Conservation (phyloP, 768 basidiomycete species). For the Rhizopogon roseolus region DNA sequence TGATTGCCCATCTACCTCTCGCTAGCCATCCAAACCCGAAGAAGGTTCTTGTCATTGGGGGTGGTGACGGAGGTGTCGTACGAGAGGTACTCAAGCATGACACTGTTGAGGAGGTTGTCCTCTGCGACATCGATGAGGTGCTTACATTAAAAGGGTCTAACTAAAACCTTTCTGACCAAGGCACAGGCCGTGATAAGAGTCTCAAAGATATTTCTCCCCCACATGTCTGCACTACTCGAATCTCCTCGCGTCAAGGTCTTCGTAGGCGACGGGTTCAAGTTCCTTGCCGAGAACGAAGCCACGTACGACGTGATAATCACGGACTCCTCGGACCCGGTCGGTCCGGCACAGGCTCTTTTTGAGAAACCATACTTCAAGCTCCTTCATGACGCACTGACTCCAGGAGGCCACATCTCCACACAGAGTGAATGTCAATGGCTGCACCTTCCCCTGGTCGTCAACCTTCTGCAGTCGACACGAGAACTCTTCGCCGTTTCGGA, state of each 20-base stretch:
- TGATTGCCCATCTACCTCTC: conserved; percentile 97
- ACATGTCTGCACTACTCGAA: conserved; percentile 82
- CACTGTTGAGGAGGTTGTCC: conserved; percentile 84
- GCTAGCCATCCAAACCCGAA: conserved; percentile 95
- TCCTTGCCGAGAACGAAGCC: conserved; percentile 80
- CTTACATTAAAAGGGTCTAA: conserved; percentile 2
- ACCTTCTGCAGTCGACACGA: conserved; percentile 64
- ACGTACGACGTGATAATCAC: conserved; percentile 98
- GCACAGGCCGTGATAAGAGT: conserved; percentile 87
- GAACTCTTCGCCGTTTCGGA: conserved; percentile 75
- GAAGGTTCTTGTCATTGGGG: conserved; percentile 95
- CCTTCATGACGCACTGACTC: conserved; percentile 82
- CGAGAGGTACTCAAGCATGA: conserved; percentile 95
- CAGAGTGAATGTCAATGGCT: conserved; percentile 97
- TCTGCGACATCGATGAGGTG: conserved; percentile 98
- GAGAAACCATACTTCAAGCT: conserved; percentile 97
- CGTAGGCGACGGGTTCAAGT: conserved; percentile 97
- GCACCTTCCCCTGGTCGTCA: conserved; percentile 81
- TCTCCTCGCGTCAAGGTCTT: conserved; percentile 79
- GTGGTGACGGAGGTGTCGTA: conserved; percentile 97
- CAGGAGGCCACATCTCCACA: conserved; percentile 90
- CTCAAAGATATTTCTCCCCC: conserved; percentile 88
- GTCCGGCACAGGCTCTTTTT: conserved; percentile 91
- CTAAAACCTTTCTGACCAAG: not conserved
- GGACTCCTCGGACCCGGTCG: conserved; percentile 97